Base-by-base conservation (phyloP, 202 grass and related monocot genomes). In the Carex arenaria region DNA sequence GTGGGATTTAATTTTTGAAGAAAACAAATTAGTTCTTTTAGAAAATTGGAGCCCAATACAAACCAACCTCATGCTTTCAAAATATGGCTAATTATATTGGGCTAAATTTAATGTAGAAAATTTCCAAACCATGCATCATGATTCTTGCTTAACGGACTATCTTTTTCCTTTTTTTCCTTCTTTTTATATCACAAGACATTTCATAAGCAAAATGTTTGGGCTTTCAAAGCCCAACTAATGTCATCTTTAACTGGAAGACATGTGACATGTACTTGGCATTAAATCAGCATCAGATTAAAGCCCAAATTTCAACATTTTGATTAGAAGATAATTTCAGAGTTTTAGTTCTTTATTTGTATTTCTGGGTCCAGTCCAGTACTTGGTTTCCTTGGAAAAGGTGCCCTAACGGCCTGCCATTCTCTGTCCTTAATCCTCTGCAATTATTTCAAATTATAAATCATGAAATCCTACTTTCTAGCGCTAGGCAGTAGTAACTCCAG, bases 331-430 rank as follows among this genome's bases (percentile, higher is more conserved):
- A 53, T 17, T 74, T 74, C 4, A 52, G 66, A 72, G 13, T 34
- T 38, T 38, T 13, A 40, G 10, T 49, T 9, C 2, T 9, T 62
- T 8, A 17, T 5, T 17, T 64, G 6, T 52, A 43, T 67, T 20
- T 67, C n/a, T 64, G 18, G 42, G 34, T 80, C 78, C 78, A 64
- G 53, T 80, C 47, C 79, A 81, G 79, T 66, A 4, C 62, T 57
- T 11, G 38, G 14, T 52, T n/a, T 17, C 56, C 64, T 82, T 34
- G 80, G 38, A 67, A 82, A 65, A 11, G 64, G 80, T 82, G 80
- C 80, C 80, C 80, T 82, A 82, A 68, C 80, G 64, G 63, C 80
- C 80, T 68, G 80, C 23, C 45, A 36, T 34, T 56, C 1, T 26
- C 15, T 76, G 43, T 82, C 62, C 42, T 67, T 18, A 57, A 43